Evolutionary conservation across 495 filamentous ascomycete genomes (phyloP).

Genomic region (Penicillium canescens): DNA sequence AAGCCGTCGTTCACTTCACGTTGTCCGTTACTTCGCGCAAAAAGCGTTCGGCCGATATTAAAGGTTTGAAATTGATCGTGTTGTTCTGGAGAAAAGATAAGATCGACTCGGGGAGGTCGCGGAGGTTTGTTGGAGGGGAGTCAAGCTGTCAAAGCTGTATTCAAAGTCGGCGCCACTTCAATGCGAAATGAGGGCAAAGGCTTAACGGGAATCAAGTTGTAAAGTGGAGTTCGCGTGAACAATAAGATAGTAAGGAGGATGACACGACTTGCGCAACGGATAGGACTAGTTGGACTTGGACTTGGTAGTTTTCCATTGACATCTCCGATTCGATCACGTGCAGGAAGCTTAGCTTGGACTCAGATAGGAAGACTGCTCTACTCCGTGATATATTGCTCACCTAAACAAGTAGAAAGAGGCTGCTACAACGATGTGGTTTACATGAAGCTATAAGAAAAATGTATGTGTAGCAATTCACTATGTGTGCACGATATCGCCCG

Average conservation of each 20-base stretch:
- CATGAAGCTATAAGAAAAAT: constrained; percentile 2
- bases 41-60: background rate
- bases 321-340: constrained; percentile 10
- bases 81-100: background rate
- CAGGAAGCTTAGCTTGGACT: constrained; percentile 3
- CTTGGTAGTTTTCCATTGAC: constrained; percentile 8
- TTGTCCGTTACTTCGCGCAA: constrained; percentile 1
- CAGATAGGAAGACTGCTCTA: background rate
- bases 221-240: background rate
- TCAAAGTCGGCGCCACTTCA: background rate
- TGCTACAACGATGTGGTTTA: background rate
- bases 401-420: background rate
- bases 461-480: constrained; percentile 27
- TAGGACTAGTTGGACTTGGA: background rate
- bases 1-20: background rate
- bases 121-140: too few species aligned
- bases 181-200: background rate
- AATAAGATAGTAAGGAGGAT: background rate
- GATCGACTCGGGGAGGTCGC: background rate
- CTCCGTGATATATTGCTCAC: background rate
- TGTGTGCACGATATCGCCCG: constrained; percentile 29
- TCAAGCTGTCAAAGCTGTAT: background rate
- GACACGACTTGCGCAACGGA: background rate
- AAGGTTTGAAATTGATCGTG: background rate
- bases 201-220: background rate